These are phyloP conservation scores for Sphaerulina vaccinii DNA, from an alignment of 2,329 filamentous ascomycete genomes.

Conservation along the genomic window DNA sequence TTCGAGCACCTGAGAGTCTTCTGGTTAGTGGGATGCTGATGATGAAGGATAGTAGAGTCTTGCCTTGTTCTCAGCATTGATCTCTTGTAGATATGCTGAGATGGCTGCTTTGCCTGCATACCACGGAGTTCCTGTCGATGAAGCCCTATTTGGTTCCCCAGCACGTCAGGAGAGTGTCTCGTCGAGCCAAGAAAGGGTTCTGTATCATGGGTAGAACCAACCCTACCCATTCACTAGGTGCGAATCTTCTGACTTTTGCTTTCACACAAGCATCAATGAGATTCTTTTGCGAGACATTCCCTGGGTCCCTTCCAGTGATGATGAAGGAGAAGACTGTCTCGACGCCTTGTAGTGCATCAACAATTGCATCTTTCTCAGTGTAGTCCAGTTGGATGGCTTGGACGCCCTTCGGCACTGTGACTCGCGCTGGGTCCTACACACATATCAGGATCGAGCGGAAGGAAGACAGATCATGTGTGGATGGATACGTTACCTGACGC, in stretches of 20 bases:
- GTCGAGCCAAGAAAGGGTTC: too few species aligned
- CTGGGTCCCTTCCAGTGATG: slow-evolving; percentile 12
- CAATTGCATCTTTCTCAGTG: neutral
- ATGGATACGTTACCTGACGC: slow-evolving; percentile 41
- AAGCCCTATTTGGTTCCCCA: neutral
- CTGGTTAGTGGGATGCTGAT: neutral
- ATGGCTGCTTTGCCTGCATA: slow-evolving; percentile 54
- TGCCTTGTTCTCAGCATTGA: slow-evolving; percentile 52
- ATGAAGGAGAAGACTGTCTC: slow-evolving; percentile 21
- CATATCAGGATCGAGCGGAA: neutral
- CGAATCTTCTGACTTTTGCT: slow-evolving; percentile 16
- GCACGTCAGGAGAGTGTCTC: slow-evolving; percentile 7
- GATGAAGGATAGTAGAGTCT: slow-evolving; percentile 1
- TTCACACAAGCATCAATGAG: slow-evolving; percentile 18
- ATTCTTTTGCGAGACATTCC: slow-evolving; percentile 14
- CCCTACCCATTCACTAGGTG: slow-evolving; percentile 19
- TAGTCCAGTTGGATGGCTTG: slow-evolving; percentile 13
- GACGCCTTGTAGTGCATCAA: slow-evolving; percentile 9
- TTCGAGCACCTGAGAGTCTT: slow-evolving; percentile 49
- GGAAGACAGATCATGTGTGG: neutral
- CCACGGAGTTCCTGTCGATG: slow-evolving; percentile 33
- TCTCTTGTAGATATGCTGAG: slow-evolving; percentile 50
- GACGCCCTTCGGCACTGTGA: slow-evolving; percentile 2
- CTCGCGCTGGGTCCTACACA: slow-evolving; percentile 3
- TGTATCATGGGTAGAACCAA: slow-evolving; percentile 10